Evolutionary conservation across 192 early-diverging fungal species (phyloP), one percentile per base, ranked within the genome.

Genomic region (Backusella luteola): DNA sequence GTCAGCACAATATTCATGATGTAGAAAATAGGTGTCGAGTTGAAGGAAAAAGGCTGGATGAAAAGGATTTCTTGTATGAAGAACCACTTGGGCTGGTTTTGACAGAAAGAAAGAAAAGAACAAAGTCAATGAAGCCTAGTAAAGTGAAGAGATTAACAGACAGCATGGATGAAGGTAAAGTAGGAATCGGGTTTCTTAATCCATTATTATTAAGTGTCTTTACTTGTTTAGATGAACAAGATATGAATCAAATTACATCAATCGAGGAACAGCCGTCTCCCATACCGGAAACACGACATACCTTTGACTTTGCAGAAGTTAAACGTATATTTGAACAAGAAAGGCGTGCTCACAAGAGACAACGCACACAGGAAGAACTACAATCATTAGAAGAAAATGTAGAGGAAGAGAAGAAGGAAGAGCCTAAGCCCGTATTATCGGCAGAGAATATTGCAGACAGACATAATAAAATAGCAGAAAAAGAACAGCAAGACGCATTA

Each of bases 61-160:
- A 81, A 66, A 71, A 72, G 14, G 73, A 77, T 2, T 81, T 75
- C 49, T 46, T 70, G 9, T 53, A 75, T 12, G 76, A 77, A 34
- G 38, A 59, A 21, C 73, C 76, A 6, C n/a, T 74, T 14, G 66
- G 59, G 9, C 35, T 81, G 17, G 1, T 75, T 4, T 19, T 77
- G 44, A 35, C 63, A 14, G 67, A 67, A 14, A 34, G 14, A 19
- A 52, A 35, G 1, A 73, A 59, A 44, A 53, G 80, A 71, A 67
- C 76, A 34, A 81, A 78, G 66, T 78, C 80, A 34, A 81, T 81
- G 80, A 73, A 81, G 39, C 80, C 80, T 34, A 46, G 80, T n/a
- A 66, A 73, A 75, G 73, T 81, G 9, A 66, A 66, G 35, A 76
- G 70, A 11, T 73, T 80, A 19, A 36, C 26, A 11, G 23, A 29